Conservation (phyloP, 1,284 basidiomycete species). For the Austroboletus novae-zelandiae region DNA sequence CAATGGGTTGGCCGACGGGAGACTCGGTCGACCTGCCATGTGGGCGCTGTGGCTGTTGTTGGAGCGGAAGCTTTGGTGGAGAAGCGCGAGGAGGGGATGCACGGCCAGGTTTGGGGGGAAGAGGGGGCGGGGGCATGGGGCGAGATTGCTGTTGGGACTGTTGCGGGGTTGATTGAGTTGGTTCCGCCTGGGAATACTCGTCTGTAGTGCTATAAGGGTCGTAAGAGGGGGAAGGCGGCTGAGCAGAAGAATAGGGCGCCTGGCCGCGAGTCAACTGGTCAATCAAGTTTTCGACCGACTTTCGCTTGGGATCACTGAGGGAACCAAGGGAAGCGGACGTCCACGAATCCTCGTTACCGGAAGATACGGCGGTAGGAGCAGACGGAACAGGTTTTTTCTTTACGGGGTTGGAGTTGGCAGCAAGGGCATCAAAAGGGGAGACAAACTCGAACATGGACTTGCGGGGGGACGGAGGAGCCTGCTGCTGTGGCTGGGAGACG, state of each 20-base stretch:
- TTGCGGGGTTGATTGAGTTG: slow-evolving; percentile 39
- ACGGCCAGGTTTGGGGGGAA: slow-evolving; percentile 51
- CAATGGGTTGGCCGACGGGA: slow-evolving; percentile 42
- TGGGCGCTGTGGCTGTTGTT: slow-evolving; percentile 40
- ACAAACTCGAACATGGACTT: slow-evolving; percentile 81
- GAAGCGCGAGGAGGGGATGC: slow-evolving; percentile 60
- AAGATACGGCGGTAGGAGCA: slow-evolving; percentile 41
- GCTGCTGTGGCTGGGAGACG: slow-evolving; percentile 37
- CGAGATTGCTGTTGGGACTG: slow-evolving; percentile 27
- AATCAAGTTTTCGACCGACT: slow-evolving; percentile 75
- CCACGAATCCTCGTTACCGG: slow-evolving; percentile 54
- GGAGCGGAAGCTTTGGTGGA: slow-evolving; percentile 55
- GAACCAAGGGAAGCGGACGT: slow-evolving; percentile 41
- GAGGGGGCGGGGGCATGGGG: slow-evolving; percentile 41
- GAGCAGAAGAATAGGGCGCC: slow-evolving; percentile 35
- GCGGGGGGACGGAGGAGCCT: slow-evolving; percentile 62
- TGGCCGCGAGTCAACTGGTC: slow-evolving; percentile 65
- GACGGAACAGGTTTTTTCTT: slow-evolving; percentile 63
- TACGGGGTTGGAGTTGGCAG: slow-evolving; percentile 40
- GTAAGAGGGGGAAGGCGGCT: slow-evolving; percentile 38
- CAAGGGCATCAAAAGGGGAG: slow-evolving; percentile 76
- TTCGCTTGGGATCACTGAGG: slow-evolving; percentile 62
- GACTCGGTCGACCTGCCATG: slow-evolving; percentile 44
- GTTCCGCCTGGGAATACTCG: slow-evolving; percentile 50
- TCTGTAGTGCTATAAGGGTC: slow-evolving; percentile 42